Evolutionary conservation across 2,329 filamentous ascomycete species (phyloP), one percentile per base, ranked within the genome.

Genomic region (Cordyceps javanica): DNA sequence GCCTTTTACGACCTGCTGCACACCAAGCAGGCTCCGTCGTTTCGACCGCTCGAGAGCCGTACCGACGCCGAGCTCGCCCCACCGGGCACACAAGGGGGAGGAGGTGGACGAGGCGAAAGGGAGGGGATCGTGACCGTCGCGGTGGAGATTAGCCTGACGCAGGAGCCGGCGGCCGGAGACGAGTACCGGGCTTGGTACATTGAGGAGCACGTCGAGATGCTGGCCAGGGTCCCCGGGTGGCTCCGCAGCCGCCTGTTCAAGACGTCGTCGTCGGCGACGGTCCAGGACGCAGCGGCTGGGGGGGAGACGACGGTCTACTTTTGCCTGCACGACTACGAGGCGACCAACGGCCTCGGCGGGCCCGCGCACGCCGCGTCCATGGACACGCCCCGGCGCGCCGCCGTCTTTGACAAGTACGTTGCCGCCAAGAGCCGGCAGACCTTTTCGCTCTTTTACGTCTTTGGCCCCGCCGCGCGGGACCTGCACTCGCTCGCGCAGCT

Each of bases 171-270:
- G 5, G 82, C 82, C 0, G 74, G 75, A 26, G 76, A 79, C 23
- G 79, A 81, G 45, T 77, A 86, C 56, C 72, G 78, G 57, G 83
- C 79, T 67, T 95, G 89, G 89, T 88, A 89, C 67, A 73, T 81
- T 30, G 83, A 91, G 60, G 89, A 94, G 69, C 89, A 94, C 68
- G 78, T 87, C 21, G 77, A 79, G 3, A 81, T 91, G 80, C 69
- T 95, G 59, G 76, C 86, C 60, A 87, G 87, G 66, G 81, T 92
- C 0, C 87, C 89, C 0, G 91, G 91, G 4, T 96, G 90, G 89
- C 73, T 89, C 59, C 83, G 90, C 38, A 87, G 87, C 16, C 80
- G 90, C 39, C 74, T 87, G 42, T 91, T 87, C 71, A 80, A 82
- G 59, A 88, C 87, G 3, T 86, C 86, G 0, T 77, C 77, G n/a